Base-by-base conservation (phyloP, 106 monocot genomes). In the Dendrobium chrysotoxum region DNA sequence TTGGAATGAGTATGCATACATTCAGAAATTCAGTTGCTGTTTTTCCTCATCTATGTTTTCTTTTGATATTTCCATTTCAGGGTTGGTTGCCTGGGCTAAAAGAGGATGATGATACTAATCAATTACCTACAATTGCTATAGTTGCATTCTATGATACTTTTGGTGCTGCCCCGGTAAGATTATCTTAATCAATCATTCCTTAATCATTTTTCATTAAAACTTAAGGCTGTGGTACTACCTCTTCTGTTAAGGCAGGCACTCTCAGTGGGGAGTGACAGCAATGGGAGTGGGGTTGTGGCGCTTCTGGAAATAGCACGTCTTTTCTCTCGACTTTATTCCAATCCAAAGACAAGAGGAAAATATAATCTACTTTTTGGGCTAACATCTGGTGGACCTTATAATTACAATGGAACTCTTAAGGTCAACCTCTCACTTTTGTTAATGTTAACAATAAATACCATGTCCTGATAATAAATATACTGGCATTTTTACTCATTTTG, bases 381-480 rank as follows among this genome's bases (percentile, higher is more conserved):
- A 83, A 99, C 99, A 78, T 95, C 95, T 91, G 99, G 99, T 82
- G 99, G 99, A 55, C 99, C 99, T 70, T 99, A 93, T 79, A 99
- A 99, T 82, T 99, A 95, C 78, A 99, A 99, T 89, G 99, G 99
- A 68, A 99, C 99, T 75, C 76, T 89, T 44, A 99, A 95, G 95
- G 99, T 99, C 42, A 75, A 20, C 6, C 54, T 79, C 65, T 16
- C 15, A 17, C 40, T 35, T 55, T 28, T 47, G 18, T 11, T 66
- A 5, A 23, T 30, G 64, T 65, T 26, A 20, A 50, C 53, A 13
- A 84, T 78, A 58, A 57, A 41, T 72, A 28, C 21, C 28, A 18
- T 72, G 11, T 5, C 40, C 40, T 73, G 0, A 40, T 41, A 18
- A 23, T 73, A 73, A 42, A 74, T 42, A 35, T 75, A 44, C 44